Evolutionary conservation across 2,329 filamentous ascomycete genomes (phyloP).

Genomic region (Diaporthe longicolla): DNA sequence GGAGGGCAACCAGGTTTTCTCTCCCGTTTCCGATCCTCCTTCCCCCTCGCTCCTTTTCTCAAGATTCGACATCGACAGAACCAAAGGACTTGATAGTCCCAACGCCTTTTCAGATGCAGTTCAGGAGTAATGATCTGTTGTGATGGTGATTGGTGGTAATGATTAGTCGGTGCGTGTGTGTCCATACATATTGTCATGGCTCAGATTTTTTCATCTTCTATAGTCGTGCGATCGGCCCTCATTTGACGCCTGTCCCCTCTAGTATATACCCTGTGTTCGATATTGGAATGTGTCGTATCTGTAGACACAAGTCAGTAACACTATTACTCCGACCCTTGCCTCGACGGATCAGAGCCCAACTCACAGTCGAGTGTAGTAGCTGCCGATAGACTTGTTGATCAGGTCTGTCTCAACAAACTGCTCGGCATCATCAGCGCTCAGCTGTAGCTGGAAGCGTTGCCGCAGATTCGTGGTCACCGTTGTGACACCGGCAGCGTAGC

Average conservation of each 20-base stretch:
- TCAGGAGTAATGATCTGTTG: conserved; percentile 11
- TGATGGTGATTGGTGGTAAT: conserved; percentile 4
- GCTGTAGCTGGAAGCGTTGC: conserved; percentile 84
- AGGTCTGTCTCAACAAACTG: conserved; percentile 85
- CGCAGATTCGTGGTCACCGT: conserved; percentile 79
- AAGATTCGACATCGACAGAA: neutral
- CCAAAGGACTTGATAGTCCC: conserved; percentile 28
- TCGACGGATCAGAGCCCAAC: conserved; percentile 48
- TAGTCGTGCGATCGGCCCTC: conserved; percentile 33
- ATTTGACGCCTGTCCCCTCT: conserved; percentile 47
- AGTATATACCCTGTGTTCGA: conserved; percentile 89
- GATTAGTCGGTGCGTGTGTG: conserved; percentile 10
- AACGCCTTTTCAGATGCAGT: conserved; percentile 41
- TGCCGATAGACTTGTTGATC: conserved; percentile 84
- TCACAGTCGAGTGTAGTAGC: conserved; percentile 89
- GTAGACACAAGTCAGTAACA: conserved; percentile 28
- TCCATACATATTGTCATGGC: conserved; percentile 19
- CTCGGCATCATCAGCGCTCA: conserved; percentile 86
- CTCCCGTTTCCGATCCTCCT: neutral
- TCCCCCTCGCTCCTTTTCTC: neutral
- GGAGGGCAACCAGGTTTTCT: neutral
- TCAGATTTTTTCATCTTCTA: neutral
- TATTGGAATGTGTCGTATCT: conserved; percentile 92
- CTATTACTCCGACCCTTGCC: neutral
- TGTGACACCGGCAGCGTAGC: conserved; percentile 80